Evolutionary conservation across 2,329 filamentous ascomycete species (phyloP).

Genomic region (Colletotrichum sublineola): DNA sequence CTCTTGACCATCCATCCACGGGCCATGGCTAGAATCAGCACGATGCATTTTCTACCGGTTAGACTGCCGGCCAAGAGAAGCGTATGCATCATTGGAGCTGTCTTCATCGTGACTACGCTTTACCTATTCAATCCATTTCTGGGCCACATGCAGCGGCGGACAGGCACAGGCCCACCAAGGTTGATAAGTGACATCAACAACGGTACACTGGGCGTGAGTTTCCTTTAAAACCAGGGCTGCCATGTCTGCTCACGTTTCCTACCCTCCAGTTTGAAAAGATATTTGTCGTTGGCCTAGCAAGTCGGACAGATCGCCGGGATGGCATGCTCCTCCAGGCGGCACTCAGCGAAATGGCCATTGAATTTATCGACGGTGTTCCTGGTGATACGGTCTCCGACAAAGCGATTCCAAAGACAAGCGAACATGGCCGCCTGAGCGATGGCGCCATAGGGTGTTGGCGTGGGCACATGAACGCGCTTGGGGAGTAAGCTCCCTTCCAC

Average conservation of each 20-base stretch:
- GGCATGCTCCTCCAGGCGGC: conserved; percentile 61
- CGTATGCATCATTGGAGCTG: conserved; percentile 9
- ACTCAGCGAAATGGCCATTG: conserved; percentile 59
- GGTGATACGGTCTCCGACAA: conserved; percentile 55
- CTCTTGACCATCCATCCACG: not conserved
- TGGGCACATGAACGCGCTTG: conserved; percentile 56
- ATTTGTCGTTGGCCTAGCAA: conserved; percentile 65
- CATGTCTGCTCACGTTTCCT: not conserved
- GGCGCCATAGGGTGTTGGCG: conserved; percentile 53
- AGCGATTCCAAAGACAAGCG: conserved; percentile 51
- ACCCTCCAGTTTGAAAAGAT: conserved; percentile 63
- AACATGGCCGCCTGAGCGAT: conserved; percentile 49
- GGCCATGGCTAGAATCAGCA: not conserved
- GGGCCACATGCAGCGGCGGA: conserved; percentile 12
- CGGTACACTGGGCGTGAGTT: conserved; percentile 34
- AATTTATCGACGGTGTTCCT: conserved; percentile 61
- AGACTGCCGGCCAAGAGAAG: conserved; percentile 30
- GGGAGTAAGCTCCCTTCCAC: conserved; percentile 46
- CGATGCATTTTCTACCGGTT: conserved; percentile 22
- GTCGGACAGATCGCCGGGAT: conserved; percentile 65
- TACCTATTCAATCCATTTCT: conserved; percentile 27
- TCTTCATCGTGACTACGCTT: conserved; percentile 13
- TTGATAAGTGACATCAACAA: conserved; percentile 29
- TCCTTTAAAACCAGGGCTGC: rapidly evolving
- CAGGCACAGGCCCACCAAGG: not conserved